phyloP scores from a whole-genome alignment of 192 early-diverging fungal genomes.

The Coemansia sp. region DNA sequence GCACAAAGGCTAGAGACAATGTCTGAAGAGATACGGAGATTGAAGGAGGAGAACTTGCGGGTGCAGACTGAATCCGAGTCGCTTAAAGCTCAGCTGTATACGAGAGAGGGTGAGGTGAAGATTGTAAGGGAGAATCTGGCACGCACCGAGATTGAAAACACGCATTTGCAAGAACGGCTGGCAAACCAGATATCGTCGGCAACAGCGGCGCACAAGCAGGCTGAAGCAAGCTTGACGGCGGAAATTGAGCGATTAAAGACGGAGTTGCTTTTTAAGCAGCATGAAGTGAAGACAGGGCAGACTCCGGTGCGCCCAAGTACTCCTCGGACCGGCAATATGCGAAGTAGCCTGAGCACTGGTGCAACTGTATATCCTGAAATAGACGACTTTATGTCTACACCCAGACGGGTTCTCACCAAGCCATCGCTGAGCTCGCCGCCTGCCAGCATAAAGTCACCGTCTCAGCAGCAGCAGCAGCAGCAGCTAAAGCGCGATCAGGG shows the following conservation, averaged over 20 bases:
- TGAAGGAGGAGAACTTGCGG: slow-evolving; percentile 32
- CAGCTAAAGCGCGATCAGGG: neutral
- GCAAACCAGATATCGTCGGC: slow-evolving; percentile 27
- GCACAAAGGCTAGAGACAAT: slow-evolving; percentile 1
- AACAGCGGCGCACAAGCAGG: slow-evolving; percentile 2
- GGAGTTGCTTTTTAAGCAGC: slow-evolving; percentile 38
- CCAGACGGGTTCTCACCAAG: neutral
- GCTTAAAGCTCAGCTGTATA: slow-evolving; percentile 37
- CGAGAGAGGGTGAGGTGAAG: slow-evolving; percentile 48
- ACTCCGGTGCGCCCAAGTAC: slow-evolving; percentile 4
- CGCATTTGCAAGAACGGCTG: slow-evolving; percentile 48
- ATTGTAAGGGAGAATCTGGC: slow-evolving; percentile 50
- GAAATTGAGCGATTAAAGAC: slow-evolving; percentile 46
- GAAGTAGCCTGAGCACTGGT: neutral
- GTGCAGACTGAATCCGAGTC: slow-evolving; percentile 24
- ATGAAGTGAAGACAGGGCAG: slow-evolving; percentile 25
- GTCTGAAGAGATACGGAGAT: slow-evolving; percentile 22
- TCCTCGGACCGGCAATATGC: slow-evolving; percentile 7
- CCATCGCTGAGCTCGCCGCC: neutral
- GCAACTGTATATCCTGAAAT: slow-evolving; percentile 19
- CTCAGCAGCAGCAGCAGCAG: neutral
- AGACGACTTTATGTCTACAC: slow-evolving; percentile 35
- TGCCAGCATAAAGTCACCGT: neutral
- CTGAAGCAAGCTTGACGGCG: slow-evolving; percentile 9
- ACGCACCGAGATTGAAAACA: slow-evolving; percentile 49